Evolutionary conservation across 2,329 filamentous ascomycete genomes (phyloP).

Genomic region (Trichoderma breve): DNA sequence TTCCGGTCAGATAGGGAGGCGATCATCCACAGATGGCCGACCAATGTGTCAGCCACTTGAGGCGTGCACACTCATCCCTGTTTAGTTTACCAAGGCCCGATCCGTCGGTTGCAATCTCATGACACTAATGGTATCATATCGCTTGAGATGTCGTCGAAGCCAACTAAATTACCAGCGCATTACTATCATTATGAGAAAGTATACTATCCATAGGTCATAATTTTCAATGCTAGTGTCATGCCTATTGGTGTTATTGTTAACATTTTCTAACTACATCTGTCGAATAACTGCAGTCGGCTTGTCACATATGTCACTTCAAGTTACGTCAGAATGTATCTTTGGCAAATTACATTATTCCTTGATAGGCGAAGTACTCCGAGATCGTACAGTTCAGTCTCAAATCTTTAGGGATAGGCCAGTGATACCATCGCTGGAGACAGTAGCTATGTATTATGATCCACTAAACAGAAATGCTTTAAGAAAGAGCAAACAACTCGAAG

Average conservation of each 20-base stretch:
- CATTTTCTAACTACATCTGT: neutral
- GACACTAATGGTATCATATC: no score
- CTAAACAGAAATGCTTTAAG: neutral
- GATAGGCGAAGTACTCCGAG: neutral
- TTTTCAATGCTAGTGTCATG: no score
- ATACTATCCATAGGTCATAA: no score
- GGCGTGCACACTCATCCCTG: no score
- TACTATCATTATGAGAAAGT: no score
- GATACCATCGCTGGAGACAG: fast-evolving
- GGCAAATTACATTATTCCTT: neutral
- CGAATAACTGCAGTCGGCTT: neutral
- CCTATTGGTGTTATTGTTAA: neutral
- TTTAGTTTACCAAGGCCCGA: no score
- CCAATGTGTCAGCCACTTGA: neutral
- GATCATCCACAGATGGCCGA: neutral
- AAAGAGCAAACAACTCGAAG: no score
- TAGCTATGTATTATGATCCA: neutral
- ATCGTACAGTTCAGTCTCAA: neutral
- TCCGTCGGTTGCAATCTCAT: no score
- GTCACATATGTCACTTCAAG: neutral
- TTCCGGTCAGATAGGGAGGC: neutral
- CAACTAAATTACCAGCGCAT: no score
- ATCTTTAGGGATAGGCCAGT: neutral
- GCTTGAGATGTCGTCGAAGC: no score
- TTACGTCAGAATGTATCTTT: neutral